Percentiles rank a stretch among this genome's conserved stretches.
phyloP scores from a whole-genome alignment of 768 basidiomycete species.

The Sarcodon aspratus region DNA sequence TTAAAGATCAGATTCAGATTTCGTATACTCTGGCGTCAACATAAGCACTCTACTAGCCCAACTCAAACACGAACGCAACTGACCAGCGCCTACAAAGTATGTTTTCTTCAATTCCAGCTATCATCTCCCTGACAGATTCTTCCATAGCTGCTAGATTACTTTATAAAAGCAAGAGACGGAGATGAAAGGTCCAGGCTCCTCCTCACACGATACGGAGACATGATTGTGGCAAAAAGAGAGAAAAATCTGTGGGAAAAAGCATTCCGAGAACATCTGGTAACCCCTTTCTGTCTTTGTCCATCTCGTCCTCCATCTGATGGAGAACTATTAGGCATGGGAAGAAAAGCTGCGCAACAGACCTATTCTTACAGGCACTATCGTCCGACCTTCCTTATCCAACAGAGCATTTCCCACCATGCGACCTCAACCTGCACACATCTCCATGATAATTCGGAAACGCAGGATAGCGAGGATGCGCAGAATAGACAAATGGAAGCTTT shows the following conservation, averaged over 20 bases:
- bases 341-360: conserved; percentile 43
- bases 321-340: conserved; percentile 12
- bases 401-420: conserved; percentile 68
- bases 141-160: conserved; percentile 48
- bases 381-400: conserved; percentile 55
- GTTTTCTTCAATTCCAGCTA: conserved; percentile 7
- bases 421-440: conserved; percentile 66
- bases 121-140: conserved; percentile 1
- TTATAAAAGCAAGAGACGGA: conserved; percentile 41
- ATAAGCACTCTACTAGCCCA: conserved; percentile 43
- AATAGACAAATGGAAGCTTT: conserved; percentile 17
- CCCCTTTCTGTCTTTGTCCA: conserved; percentile 8
- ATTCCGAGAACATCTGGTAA: conserved; percentile 40
- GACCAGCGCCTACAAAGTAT: conserved; percentile 44
- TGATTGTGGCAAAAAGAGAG: conserved; percentile 40
- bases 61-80: conserved; percentile 34
- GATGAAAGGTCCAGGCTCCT: conserved; percentile 33
- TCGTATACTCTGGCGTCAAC: conserved; percentile 37
- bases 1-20: conserved; percentile 49
- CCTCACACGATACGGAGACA: conserved; percentile 43
- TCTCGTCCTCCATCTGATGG: background rate
- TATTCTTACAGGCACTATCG: conserved; percentile 58
- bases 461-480: conserved; percentile 33
- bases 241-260: conserved; percentile 37
- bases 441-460: conserved; percentile 53